Base-by-base conservation (phyloP, 805 yeast genomes). In the Metschnikowia bowlesiae region DNA sequence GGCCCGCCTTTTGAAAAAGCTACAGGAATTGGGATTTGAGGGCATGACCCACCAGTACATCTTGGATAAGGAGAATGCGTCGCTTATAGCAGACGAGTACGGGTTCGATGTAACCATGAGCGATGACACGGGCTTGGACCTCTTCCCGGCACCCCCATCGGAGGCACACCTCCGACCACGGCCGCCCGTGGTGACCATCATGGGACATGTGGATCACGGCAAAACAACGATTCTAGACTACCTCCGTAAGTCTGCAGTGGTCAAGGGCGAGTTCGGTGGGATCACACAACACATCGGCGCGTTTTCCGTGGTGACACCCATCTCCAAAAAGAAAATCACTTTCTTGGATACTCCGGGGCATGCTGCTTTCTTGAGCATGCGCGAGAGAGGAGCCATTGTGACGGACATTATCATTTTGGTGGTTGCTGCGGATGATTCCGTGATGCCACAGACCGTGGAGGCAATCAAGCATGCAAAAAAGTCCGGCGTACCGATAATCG, bases 161-260 rank as follows among this genome's bases (percentile, higher is more conserved):
- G 62, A 65, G n/a, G 68, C 70, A 6, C 61, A 68, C 22, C 64
- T 85, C 54, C 81, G 80, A 41, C 75, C 83, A 6, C 74, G 98
- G 56, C 90, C 99, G 0, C 99, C 99, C 0, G 85, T 94, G 26
- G 97, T 94, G 5, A 91, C 99, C 0, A 88, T 94, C 47, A 94
- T 94, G 98, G 99, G 99, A 2, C 99, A 94, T 66, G 99, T 94
- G 31, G 99, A 94, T 67, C 99, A 94, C 63, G 99, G 99, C 2
- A 94, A 94, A 65, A 94, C 99, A 1, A 92, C 99, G 0, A 84
- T 94, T 53, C 76, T 94, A 49, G 99, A 94, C 66, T 81, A 83
- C 61, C 71, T 94, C 60, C 76, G 98, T 41, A 89, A 88, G 57
- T 86, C 96, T 0, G 81, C 91, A 0, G 82, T 94, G 7, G 98